Evolutionary conservation across 1,284 basidiomycete species (phyloP).

Genomic region (Ustilago hordei): DNA sequence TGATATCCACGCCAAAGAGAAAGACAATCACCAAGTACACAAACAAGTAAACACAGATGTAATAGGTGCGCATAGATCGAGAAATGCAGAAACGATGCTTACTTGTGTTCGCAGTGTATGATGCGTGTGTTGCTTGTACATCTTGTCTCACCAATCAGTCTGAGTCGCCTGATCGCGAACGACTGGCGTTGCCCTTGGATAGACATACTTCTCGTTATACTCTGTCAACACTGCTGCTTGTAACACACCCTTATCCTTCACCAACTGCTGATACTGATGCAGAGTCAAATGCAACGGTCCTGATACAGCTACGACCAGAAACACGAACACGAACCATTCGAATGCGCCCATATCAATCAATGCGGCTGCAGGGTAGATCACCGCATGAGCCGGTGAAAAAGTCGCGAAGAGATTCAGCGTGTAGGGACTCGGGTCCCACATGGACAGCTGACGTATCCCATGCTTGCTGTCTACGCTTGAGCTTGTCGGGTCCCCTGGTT

Average conservation of each 20-base stretch:
- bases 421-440: conserved; percentile 48
- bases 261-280: conserved; percentile 46
- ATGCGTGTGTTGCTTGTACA: background rate
- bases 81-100: background rate
- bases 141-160: conserved; percentile 21
- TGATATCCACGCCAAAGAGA: no score
- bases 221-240: conserved; percentile 57
- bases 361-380: conserved; percentile 30
- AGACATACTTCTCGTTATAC: conserved; percentile 60
- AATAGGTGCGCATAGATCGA: background rate
- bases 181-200: conserved; percentile 49
- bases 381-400: conserved; percentile 44
- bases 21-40: background rate
- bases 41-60: background rate
- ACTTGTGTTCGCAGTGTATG: background rate
- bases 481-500: conserved; percentile 24
- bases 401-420: conserved; percentile 45
- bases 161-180: conserved; percentile 52
- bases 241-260: conserved; percentile 52
- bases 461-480: conserved; percentile 37
- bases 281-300: conserved; percentile 44
- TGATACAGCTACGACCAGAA: conserved; percentile 30
- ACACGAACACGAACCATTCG: conserved; percentile 36
- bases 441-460: conserved; percentile 39
- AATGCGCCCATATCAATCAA: conserved; percentile 29